Evolutionary conservation across 345 rosid genomes (phyloP).

Genomic region (Linum usitatissimum): DNA sequence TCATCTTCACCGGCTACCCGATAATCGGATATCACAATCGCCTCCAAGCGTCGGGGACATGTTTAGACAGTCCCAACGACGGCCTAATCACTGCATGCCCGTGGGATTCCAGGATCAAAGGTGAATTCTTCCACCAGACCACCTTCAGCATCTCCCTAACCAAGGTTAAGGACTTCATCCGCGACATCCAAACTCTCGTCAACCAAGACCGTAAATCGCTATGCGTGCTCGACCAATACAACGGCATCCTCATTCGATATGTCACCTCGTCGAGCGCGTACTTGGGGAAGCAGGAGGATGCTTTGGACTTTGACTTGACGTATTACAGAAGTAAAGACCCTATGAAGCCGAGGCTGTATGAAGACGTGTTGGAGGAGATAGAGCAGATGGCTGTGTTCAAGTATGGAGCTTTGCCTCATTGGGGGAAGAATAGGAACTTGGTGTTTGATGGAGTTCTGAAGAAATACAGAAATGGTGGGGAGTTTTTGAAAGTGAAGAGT

Average conservation of each 20-base stretch:
- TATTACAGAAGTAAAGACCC: slow-evolving; percentile 67
- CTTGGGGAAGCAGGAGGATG: slow-evolving; percentile 64
- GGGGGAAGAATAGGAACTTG: slow-evolving; percentile 75
- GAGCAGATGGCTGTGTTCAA: slow-evolving; percentile 74
- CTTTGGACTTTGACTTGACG: slow-evolving; percentile 62
- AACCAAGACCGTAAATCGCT: slow-evolving; percentile 33
- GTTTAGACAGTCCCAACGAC: slow-evolving; percentile 57
- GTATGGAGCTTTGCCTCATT: slow-evolving; percentile 62
- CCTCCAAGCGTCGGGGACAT: slow-evolving; percentile 67
- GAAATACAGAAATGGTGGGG: slow-evolving; percentile 31
- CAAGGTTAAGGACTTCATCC: slow-evolving; percentile 35
- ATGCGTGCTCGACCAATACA: slow-evolving; percentile 52
- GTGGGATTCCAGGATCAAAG: slow-evolving; percentile 65
- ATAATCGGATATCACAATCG: slow-evolving; percentile 60
- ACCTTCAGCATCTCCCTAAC: slow-evolving; percentile 45
- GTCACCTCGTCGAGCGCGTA: slow-evolving; percentile 61
- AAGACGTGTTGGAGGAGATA: slow-evolving; percentile 62
- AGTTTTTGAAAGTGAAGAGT: slow-evolving; percentile 43
- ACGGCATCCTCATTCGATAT: slow-evolving; percentile 70
- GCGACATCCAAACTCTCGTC: slow-evolving; percentile 52
- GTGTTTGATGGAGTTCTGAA: slow-evolving; percentile 43
- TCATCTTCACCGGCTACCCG: slow-evolving; percentile 54
- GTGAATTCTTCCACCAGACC: slow-evolving; percentile 57
- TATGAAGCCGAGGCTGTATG: slow-evolving; percentile 44
- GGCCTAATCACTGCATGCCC: slow-evolving; percentile 47